A percentile compares a stretch with the other conserved stretches of the same genome.
phyloP scores from a whole-genome alignment of 2,329 filamentous ascomycete species.

The Achaetomium macrosporum region DNA sequence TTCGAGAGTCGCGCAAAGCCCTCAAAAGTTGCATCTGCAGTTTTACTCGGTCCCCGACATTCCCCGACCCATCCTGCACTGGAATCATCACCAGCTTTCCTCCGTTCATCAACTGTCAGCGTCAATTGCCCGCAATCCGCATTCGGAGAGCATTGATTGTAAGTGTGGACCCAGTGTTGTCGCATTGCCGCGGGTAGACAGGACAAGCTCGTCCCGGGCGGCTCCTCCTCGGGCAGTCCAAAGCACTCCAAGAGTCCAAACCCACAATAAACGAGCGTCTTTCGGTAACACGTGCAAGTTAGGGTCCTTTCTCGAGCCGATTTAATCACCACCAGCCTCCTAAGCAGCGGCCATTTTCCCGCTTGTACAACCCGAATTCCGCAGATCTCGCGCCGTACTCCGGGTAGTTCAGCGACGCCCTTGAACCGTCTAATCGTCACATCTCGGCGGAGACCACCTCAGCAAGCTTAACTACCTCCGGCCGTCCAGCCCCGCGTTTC shows the following conservation, averaged over 20 bases:
- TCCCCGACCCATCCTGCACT: background rate
- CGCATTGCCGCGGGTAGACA: constrained; percentile 19
- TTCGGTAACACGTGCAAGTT: constrained; percentile 23
- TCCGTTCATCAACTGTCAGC: background rate
- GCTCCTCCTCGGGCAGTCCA: constrained; percentile 9
- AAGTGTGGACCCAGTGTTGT: constrained; percentile 19
- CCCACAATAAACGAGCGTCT: constrained; percentile 10
- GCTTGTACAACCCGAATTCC: constrained; percentile 1
- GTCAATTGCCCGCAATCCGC: constrained; percentile 1
- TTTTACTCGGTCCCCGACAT: constrained; percentile 4
- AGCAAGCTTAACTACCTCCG: background rate
- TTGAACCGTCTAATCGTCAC: background rate
- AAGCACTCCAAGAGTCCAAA: constrained; percentile 6
- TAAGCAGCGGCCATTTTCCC: background rate
- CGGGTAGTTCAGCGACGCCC: background rate
- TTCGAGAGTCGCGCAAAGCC: background rate
- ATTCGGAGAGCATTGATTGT: constrained; percentile 11
- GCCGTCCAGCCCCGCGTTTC: constrained; percentile 2
- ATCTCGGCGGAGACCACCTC: background rate
- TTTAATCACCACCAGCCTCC: background rate
- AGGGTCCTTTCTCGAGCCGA: constrained; percentile 4
- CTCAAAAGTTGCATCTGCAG: constrained; percentile 1
- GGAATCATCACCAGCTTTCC: constrained; percentile 7
- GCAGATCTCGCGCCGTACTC: background rate
- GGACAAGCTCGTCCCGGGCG: constrained; percentile 4